Base-by-base conservation (phyloP, 371 early-diverging fungal species). In the Massospora cicadina region DNA sequence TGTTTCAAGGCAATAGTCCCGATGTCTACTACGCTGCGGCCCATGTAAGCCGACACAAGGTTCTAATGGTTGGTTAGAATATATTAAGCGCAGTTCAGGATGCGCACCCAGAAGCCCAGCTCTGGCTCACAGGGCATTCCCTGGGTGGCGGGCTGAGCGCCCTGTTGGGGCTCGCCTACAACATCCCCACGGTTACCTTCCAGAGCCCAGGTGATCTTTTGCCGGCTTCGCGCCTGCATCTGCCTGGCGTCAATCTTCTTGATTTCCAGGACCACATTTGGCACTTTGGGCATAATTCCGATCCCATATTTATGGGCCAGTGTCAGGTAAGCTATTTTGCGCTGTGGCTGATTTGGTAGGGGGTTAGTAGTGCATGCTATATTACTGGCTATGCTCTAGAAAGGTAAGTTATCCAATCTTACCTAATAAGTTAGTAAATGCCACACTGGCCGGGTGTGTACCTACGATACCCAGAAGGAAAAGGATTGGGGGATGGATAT, bases 61-160 rank as follows among this genome's bases (percentile, higher is more conserved):
- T 28, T 30, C 32, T 29, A 57, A 26, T 24, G 13, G 5, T 27
- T 24, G 25, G 17, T 23, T 71, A 78, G 79, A 73, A 70, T 17
- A 74, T 90, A 54, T 76, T 81, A 59, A 71, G 77, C 65, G 79
- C 82, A 33, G 79, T 90, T 1, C 66, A 71, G 25, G 73, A 76
- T 13, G 70, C 77, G 62, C 90, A 87, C 69, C 88, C 87, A 2
- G 68, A 79, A 5, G 78, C 86, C 1, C 74, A 81, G 2, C 76
- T 95, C 21, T 90, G 93, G 84, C 60, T 95, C 30, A 86, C 93
- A 2, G 98, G 98, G 23, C 98, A 98, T 71, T 90, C 91, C 5
- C 80, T 98, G 0, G 98, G 98, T 53, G 94, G 96, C 1, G 82
- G 90, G 0, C 62, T 96, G 10, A 86, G 89, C 0, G 71, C 84